phyloP scores from a whole-genome alignment of 73 alveolate species.

The Urostyla sp. region DNA sequence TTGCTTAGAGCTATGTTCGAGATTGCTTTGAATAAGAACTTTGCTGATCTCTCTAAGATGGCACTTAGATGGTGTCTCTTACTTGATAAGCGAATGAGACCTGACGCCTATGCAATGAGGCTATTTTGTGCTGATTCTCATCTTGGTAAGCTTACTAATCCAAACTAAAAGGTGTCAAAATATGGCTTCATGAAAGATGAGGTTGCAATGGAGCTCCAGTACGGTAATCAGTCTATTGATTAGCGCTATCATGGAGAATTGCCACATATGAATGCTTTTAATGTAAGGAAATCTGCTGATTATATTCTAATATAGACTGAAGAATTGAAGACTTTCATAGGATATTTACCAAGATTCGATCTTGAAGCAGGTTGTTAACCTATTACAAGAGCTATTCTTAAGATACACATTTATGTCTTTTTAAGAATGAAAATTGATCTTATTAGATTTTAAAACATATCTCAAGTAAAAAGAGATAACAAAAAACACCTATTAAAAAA shows the following conservation, averaged over 20 bases:
- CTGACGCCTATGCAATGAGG: conserved; percentile 88
- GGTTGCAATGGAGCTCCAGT: conserved; percentile 79
- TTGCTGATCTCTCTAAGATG: conserved; percentile 82
- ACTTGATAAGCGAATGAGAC: conserved; percentile 92
- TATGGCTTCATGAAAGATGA: conserved; percentile 87
- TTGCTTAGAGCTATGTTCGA: conserved; percentile 97
- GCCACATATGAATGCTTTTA: too few relatives aligned
- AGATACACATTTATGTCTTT: conserved; percentile 54
- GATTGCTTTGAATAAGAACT: conserved; percentile 91
- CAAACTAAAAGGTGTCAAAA: conserved; percentile 73
- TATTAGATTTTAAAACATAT: too few relatives aligned
- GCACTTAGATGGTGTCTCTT: conserved; percentile 85
- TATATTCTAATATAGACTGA: conserved; percentile 60
- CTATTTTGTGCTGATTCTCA: conserved; percentile 84
- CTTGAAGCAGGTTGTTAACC: conserved; percentile 93
- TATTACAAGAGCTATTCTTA: conserved; percentile 95
- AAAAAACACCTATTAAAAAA: too few relatives aligned
- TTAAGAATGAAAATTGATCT: too few relatives aligned
- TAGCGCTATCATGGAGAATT: conserved; percentile 74
- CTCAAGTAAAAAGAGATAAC: too few relatives aligned
- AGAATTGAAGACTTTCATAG: conserved; percentile 82
- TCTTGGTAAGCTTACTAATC: conserved; percentile 76
- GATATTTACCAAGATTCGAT: conserved; percentile 94
- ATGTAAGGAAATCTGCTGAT: conserved; percentile 59
- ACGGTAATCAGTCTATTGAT: conserved; percentile 71